phyloP scores from a whole-genome alignment of 768 basidiomycete genomes.

The Rhodosporidiobolus odoratus region DNA sequence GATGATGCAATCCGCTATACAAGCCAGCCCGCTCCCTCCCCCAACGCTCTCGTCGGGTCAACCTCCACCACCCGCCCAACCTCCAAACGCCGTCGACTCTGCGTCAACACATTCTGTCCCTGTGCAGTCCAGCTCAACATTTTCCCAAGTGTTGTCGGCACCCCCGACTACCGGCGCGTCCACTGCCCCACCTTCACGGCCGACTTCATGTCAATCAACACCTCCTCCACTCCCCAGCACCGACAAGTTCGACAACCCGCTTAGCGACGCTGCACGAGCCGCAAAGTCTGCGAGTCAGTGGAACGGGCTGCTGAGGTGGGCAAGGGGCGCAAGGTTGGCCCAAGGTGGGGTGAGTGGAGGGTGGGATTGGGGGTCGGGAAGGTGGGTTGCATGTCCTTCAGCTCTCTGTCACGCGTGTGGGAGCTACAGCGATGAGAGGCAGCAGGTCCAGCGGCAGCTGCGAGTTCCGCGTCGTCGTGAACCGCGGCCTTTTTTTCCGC shows the following conservation, averaged over 20 bases:
- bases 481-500: neutral
- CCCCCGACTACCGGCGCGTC: too few species aligned
- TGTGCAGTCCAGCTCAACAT: too few species aligned
- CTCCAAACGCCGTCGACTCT: too few species aligned
- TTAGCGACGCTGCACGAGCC: neutral
- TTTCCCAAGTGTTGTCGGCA: too few species aligned
- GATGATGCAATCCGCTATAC: too few species aligned
- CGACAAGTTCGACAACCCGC: neutral
- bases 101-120: too few species aligned
- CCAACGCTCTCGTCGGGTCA: too few species aligned
- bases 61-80: too few species aligned
- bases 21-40: too few species aligned
- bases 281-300: neutral
- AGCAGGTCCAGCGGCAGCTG: neutral
- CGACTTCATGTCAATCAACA: too few species aligned
- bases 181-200: too few species aligned
- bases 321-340: neutral
- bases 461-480: neutral
- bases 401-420: neutral
- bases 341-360: neutral
- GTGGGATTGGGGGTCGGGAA: neutral
- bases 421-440: neutral
- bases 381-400: neutral
- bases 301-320: conserved; percentile 5
- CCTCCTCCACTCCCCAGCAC: too few species aligned